Percentiles rank a stretch among this genome's conserved stretches.
These are phyloP conservation scores for Pythium aristosporum DNA, from an alignment of 352 stramenopile species.

Conservation along the genomic window DNA sequence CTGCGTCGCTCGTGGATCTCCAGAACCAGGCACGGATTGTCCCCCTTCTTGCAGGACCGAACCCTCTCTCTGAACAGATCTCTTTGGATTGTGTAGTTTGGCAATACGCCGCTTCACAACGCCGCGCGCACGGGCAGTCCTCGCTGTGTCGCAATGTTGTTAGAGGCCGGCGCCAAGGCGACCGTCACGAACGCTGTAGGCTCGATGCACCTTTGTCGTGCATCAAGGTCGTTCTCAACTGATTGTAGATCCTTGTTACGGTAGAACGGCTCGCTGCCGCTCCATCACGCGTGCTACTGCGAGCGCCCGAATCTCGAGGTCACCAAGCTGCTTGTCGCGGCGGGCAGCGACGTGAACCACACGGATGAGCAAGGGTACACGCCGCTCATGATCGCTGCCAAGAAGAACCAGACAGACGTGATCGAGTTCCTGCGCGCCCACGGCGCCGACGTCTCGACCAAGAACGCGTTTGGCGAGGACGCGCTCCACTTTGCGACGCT, in stretches of 20 bases:
- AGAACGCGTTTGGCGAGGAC: constrained; percentile 68
- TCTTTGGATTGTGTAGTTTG: constrained; percentile 41
- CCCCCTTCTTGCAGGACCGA: background rate
- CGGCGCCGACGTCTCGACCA: constrained; percentile 46
- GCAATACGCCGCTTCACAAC: constrained; percentile 76
- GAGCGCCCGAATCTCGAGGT: constrained; percentile 52
- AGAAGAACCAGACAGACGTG: constrained; percentile 67
- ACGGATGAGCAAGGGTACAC: constrained; percentile 61
- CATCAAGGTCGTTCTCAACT: background rate
- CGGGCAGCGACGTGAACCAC: constrained; percentile 62
- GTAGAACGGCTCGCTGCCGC: constrained; percentile 66
- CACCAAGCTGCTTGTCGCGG: constrained; percentile 51
- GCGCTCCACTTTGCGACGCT: constrained; percentile 63
- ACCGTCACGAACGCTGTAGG: constrained; percentile 57
- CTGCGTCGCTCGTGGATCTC: constrained; percentile 44
- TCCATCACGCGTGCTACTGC: constrained; percentile 83
- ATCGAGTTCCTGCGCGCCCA: constrained; percentile 52
- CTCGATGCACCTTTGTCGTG: background rate
- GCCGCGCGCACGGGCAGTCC: constrained; percentile 55
- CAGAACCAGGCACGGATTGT: constrained; percentile 47
- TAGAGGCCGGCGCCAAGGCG: constrained; percentile 46
- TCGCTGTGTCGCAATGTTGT: constrained; percentile 47
- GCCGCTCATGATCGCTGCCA: constrained; percentile 67
- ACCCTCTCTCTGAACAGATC: background rate
- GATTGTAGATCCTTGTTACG: background rate